Percentiles rank a stretch among this genome's conserved stretches.
phyloP scores from a whole-genome alignment of 2,329 filamentous ascomycete species.

The Colletotrichum sp. region DNA sequence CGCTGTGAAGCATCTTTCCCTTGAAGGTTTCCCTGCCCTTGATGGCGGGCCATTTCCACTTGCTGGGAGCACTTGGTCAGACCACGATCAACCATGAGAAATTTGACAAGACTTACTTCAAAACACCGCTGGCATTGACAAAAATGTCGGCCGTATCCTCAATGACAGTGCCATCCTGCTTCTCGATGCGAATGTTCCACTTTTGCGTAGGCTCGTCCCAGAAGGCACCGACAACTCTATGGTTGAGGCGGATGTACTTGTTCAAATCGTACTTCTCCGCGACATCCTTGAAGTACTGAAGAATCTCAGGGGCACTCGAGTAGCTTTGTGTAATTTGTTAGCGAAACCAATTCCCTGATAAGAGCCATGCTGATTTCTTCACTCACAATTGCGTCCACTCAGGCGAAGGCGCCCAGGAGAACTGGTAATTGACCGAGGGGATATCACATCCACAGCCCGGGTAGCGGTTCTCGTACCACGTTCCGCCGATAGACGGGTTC shows the following conservation, averaged over 20 bases:
- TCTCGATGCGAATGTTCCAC: constrained; percentile 23
- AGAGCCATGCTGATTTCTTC: too few relatives aligned
- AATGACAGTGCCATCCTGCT: constrained; percentile 5
- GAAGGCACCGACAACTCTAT: constrained; percentile 21
- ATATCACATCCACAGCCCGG: constrained; percentile 28
- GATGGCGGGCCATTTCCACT: constrained; percentile 35
- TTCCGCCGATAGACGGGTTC: constrained; percentile 28
- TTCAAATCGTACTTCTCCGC: constrained; percentile 26
- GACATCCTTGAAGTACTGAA: constrained; percentile 27
- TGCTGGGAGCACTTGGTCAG: constrained; percentile 7
- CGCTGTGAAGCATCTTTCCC: constrained; percentile 33
- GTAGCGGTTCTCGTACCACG: constrained; percentile 30
- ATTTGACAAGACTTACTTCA: constrained; percentile 35
- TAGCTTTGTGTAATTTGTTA: too few relatives aligned
- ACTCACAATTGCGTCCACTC: constrained; percentile 13
- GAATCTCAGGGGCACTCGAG: constrained; percentile 27
- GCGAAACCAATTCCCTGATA: too few relatives aligned
- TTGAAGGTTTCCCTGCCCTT: constrained; percentile 31
- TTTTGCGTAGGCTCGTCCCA: constrained; percentile 27
- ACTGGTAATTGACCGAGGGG: constrained; percentile 27
- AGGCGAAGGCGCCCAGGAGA: constrained; percentile 5
- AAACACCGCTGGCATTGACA: constrained; percentile 46
- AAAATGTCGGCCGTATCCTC: constrained; percentile 25
- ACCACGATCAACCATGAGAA: not conserved
- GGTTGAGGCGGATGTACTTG: constrained; percentile 25